phyloP scores from a whole-genome alignment of 768 basidiomycete genomes.

The Cantharellus anzutake region DNA sequence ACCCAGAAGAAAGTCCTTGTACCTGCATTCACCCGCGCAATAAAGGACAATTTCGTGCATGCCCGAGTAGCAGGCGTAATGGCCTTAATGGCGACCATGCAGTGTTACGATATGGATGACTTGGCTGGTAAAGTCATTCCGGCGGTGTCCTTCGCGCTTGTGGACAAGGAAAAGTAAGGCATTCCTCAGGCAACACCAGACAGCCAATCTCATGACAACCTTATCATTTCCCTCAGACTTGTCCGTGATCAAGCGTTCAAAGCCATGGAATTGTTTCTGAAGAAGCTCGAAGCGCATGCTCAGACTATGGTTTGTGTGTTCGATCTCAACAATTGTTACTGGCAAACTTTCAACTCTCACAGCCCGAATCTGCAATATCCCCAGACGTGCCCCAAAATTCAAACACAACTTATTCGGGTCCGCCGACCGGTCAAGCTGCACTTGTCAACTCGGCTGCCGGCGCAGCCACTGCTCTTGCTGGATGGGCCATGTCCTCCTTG shows the following conservation, averaged over 20 bases:
- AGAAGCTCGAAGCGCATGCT: slow-evolving; percentile 61
- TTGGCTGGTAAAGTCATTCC: slow-evolving; percentile 81
- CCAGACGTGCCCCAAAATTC: slow-evolving; percentile 11
- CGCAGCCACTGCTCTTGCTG: slow-evolving; percentile 79
- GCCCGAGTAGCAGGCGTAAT: slow-evolving; percentile 85
- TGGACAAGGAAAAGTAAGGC: slow-evolving; percentile 85
- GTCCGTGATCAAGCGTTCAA: slow-evolving; percentile 96
- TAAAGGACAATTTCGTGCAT: slow-evolving; percentile 86
- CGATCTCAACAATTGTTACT: slow-evolving; percentile 12
- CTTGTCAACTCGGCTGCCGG: slow-evolving; percentile 77
- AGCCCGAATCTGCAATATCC: slow-evolving; percentile 37
- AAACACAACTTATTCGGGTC: slow-evolving; percentile 14
- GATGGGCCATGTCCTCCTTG: slow-evolving; percentile 88
- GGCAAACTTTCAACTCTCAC: neutral
- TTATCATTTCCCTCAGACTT: slow-evolving; percentile 27
- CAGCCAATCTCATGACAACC: neutral
- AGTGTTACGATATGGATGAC: slow-evolving; percentile 77
- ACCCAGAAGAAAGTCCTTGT: slow-evolving; percentile 95
- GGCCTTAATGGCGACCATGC: slow-evolving; percentile 88
- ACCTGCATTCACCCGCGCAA: slow-evolving; percentile 75
- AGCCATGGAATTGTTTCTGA: slow-evolving; percentile 73
- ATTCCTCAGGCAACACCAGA: neutral
- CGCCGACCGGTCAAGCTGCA: slow-evolving; percentile 21
- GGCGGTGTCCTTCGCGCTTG: slow-evolving; percentile 52
- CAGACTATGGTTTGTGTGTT: slow-evolving; percentile 49